Evolutionary conservation across 78 protist genomes (phyloP).

Genomic region (Bigelowiella natans): DNA sequence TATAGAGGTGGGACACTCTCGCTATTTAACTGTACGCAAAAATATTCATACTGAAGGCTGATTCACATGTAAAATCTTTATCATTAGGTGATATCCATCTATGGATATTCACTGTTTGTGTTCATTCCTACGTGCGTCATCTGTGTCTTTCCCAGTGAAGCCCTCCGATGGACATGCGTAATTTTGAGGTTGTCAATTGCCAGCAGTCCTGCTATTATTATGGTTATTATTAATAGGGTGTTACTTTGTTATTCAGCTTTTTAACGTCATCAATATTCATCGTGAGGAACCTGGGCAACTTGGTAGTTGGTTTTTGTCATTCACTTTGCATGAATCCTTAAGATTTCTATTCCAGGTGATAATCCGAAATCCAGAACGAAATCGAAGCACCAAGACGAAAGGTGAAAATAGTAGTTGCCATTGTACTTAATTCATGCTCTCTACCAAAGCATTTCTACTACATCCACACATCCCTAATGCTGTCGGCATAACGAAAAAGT

Average conservation of each 20-base stretch:
- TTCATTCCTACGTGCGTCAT: constrained; percentile 1
- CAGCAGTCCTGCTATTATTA: background rate
- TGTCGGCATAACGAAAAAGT: background rate
- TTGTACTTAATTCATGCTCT: background rate
- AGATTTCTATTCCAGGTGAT: background rate
- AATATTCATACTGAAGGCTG: background rate
- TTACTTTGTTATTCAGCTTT: background rate
- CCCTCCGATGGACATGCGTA: background rate
- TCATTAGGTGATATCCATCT: background rate
- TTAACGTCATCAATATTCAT: background rate
- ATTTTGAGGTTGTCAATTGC: background rate
- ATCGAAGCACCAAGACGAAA: background rate
- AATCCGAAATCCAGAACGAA: background rate
- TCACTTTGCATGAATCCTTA: background rate
- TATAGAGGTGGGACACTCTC: background rate
- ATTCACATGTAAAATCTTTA: background rate
- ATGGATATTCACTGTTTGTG: background rate
- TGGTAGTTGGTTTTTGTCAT: background rate
- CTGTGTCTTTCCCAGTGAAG: background rate
- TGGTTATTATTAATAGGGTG: background rate
- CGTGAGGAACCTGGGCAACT: background rate
- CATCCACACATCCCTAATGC: background rate
- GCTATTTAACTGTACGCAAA: background rate
- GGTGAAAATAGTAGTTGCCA: background rate
- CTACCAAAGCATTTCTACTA: background rate